Conservation (phyloP, 139 green algal genomes). For the Bryopsis sp. region DNA sequence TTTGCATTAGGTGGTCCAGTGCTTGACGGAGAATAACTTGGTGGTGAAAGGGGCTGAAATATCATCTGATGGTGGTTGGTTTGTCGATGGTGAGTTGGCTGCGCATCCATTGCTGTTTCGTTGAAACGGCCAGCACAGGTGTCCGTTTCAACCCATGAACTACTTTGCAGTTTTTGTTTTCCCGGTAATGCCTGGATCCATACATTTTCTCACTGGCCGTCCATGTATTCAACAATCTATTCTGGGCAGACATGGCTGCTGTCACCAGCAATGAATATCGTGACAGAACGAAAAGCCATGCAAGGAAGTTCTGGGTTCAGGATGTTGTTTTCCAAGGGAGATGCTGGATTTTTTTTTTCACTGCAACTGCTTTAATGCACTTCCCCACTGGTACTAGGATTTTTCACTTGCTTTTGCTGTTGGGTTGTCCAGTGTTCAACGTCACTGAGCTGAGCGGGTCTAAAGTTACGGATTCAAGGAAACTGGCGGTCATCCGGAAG, state of each 20-base stretch:
- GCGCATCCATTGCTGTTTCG: background rate
- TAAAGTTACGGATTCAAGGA: slow-evolving; percentile 64
- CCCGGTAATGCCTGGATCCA: too few relatives aligned
- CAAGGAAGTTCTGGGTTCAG: background rate
- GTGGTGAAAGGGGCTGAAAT: slow-evolving; percentile 73
- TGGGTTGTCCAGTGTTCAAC: slow-evolving; percentile 72
- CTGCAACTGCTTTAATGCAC: too few relatives aligned
- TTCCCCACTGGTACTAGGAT: too few relatives aligned
- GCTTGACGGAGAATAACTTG: slow-evolving; percentile 86
- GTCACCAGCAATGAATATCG: background rate
- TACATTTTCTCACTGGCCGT: too few relatives aligned
- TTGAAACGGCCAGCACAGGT: background rate
- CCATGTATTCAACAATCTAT: too few relatives aligned
- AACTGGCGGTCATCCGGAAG: slow-evolving; percentile 67
- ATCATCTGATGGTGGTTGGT: slow-evolving; percentile 89
- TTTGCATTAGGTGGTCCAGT: slow-evolving; percentile 96
- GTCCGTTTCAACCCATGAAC: too few relatives aligned
- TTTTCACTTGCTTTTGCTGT: too few relatives aligned
- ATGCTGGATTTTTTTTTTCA: too few relatives aligned
- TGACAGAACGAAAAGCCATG: background rate
- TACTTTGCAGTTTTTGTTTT: too few relatives aligned
- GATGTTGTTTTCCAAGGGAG: too few relatives aligned
- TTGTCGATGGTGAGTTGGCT: slow-evolving; percentile 77
- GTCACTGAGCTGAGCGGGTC: slow-evolving; percentile 62
- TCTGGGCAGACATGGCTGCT: too few relatives aligned